These are phyloP conservation scores for Oryza nivara DNA, from an alignment of 176 grass and related monocot species.

Conservation along the genomic window DNA sequence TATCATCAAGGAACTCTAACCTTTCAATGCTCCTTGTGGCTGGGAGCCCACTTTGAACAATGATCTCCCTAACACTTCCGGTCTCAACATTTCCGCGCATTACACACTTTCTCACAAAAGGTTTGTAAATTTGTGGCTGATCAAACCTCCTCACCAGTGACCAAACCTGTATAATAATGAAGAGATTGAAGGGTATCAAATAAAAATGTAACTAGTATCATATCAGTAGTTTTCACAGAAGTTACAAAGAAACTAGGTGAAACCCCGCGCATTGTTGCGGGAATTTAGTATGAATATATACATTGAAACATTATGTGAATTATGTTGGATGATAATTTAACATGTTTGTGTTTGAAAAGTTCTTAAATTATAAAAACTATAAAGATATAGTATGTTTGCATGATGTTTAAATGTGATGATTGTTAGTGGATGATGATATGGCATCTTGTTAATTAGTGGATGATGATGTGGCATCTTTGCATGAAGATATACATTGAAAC, in stretches of 20 bases:
- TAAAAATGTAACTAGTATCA: not conserved
- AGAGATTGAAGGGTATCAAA: not conserved
- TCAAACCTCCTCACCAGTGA: conserved; percentile 91
- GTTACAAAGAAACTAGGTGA: not conserved
- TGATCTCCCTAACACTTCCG: conserved; percentile 75
- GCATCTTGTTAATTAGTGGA: no score
- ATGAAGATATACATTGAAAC: no score
- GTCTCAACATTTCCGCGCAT: conserved; percentile 64
- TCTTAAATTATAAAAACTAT: no score
- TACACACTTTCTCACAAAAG: conserved; percentile 71
- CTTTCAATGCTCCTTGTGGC: conserved; percentile 78
- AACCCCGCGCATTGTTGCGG: no score
- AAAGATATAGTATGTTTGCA: no score
- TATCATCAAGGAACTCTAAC: conserved; percentile 71
- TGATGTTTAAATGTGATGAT: no score
- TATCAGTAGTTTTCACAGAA: not conserved
- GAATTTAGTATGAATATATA: no score
- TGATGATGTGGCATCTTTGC: no score
- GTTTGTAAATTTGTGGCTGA: conserved; percentile 84
- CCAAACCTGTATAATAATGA: conserved; percentile 58
- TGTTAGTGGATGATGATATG: no score
- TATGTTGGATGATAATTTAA: no score
- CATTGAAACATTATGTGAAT: no score
- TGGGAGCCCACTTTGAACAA: conserved; percentile 70
- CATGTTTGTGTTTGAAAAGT: no score